Evolutionary conservation across 2,329 filamentous ascomycete species (phyloP).

Genomic region (Beauveria australis): DNA sequence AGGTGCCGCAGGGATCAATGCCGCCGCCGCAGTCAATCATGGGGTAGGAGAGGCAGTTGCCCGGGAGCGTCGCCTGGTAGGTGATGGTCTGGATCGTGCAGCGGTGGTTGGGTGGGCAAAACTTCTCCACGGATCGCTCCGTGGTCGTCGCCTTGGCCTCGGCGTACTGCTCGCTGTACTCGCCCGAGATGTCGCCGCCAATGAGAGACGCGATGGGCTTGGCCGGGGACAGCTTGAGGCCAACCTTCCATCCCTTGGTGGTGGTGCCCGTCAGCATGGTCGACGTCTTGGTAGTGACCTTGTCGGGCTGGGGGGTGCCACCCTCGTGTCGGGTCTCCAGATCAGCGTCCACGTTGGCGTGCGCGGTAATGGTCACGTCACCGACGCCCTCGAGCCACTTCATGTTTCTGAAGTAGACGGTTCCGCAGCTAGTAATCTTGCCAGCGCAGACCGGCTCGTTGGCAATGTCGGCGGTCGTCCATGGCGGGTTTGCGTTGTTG

Average conservation of each 20-base stretch:
- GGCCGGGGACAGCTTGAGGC: neutral
- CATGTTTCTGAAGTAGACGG: neutral
- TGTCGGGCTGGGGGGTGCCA: neutral
- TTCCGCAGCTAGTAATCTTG: neutral
- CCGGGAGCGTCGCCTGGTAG: neutral
- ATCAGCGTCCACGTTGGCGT: neutral
- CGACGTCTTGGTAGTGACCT: neutral
- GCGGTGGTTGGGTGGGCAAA: neutral
- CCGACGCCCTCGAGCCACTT: neutral
- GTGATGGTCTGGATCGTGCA: neutral
- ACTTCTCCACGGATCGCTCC: neutral
- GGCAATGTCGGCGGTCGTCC: neutral
- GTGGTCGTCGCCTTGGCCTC: neutral
- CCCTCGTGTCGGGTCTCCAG: neutral
- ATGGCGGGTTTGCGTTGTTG: neutral
- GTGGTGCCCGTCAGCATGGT: neutral
- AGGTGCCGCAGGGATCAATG: neutral
- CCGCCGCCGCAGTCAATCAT: neutral
- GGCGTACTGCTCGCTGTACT: neutral
- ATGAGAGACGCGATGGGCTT: neutral
- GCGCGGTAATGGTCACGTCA: neutral
- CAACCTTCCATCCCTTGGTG: neutral
- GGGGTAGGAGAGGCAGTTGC: neutral
- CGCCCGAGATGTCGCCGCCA: neutral
- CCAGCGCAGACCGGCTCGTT: neutral